Evolutionary conservation across 176 grass and related monocot species (phyloP), one percentile per base, ranked within the genome.

Genomic region (Secale cereale): DNA sequence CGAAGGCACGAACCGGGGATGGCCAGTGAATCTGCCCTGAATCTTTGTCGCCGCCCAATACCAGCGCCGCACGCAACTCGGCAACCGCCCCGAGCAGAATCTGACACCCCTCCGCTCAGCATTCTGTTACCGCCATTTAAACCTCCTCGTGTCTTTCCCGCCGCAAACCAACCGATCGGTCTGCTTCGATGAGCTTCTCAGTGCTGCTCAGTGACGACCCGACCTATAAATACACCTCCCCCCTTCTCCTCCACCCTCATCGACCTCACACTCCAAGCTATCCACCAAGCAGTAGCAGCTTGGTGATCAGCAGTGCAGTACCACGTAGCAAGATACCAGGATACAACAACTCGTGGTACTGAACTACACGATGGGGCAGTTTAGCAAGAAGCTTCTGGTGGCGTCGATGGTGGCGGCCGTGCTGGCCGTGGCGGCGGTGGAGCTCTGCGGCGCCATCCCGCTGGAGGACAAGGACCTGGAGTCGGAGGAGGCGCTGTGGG

Each of bases 381-480:
- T 80, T 14, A 62, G 12, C 8, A 59, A 11, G 74, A 73, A 57
- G 48, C 67, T 87, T 60, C 35, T 70, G 1, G 10, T 80, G 5
- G 65, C 67, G 61, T 70, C 70, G 70, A 50, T 89, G 82, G 46
- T 59, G 59, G 69, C 17, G 23, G 80, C 33, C 2, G 19, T 76
- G 31, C 3, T 65, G 23, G 70, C 74, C 74, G 10, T 78, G 78
- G 72, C 61, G 11, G 61, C 60, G 22, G 59, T 59, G 67, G 89
- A 76, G 77, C 68, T 84, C 2, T 91, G 85, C 81, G 29, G 46
- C 7, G 85, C 90, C 70, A 86, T 97, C 27, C 82, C 77, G 65
- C 71, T 94, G 78, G 85, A 86, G 45, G 91, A 94, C 77, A 86
- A 78, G 30, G 91, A 94, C 70, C 85, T 97, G 36, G 89, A 77